A percentile compares a stretch with the other conserved stretches of the same genome.
Conservation (phyloP, 2,329 filamentous ascomycete species). For the Colletotrichum sp. region DNA sequence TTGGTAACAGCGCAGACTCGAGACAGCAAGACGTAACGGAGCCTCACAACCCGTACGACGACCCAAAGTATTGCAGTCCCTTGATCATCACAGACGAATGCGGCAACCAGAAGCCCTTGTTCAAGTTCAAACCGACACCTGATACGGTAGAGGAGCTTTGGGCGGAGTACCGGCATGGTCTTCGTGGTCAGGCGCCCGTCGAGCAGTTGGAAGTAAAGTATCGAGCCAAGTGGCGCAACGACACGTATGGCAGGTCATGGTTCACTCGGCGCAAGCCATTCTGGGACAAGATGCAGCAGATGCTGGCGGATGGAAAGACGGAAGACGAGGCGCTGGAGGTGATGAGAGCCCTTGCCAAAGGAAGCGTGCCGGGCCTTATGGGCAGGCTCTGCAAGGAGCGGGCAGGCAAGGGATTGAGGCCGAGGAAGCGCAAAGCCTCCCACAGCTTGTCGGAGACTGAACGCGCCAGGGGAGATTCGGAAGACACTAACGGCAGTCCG, state of each 20-base stretch:
- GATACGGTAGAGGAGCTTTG: conserved; percentile 16
- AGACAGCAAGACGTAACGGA: background rate
- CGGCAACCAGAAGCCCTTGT: conserved; percentile 3
- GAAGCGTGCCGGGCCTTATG: background rate
- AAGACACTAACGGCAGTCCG: background rate
- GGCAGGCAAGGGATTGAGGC: background rate
- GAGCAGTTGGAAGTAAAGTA: conserved; percentile 11
- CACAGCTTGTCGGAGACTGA: background rate
- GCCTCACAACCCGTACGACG: background rate
- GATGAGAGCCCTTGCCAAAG: background rate
- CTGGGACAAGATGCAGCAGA: conserved; percentile 12
- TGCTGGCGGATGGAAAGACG: background rate
- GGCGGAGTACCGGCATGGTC: conserved; percentile 18
- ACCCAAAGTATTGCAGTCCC: conserved; percentile 9
- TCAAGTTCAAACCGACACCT: conserved; percentile 6
- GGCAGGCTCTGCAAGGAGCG: background rate
- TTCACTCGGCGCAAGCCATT: conserved; percentile 18
- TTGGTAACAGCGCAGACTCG: background rate
- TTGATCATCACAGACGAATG: background rate
- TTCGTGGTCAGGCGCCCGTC: conserved; percentile 5
- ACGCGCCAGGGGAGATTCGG: background rate
- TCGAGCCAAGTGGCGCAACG: conserved; percentile 13
- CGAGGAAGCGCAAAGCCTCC: background rate
- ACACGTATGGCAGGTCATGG: conserved; percentile 9
- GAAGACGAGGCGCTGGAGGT: conserved; percentile 2